phyloP scores from a whole-genome alignment of 345 rosid genomes.

The Populus davidiana region DNA sequence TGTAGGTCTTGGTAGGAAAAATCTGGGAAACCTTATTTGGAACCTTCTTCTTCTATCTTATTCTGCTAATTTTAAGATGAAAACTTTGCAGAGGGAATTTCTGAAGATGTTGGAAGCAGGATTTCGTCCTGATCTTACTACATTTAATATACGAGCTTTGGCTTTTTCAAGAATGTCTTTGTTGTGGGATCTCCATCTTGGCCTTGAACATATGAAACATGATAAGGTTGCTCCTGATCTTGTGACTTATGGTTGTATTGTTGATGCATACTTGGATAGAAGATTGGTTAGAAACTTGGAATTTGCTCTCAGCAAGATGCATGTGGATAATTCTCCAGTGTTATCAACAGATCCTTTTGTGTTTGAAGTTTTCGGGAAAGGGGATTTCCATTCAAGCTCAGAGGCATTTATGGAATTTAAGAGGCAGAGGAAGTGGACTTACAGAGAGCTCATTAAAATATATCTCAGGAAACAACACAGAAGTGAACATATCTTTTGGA shows the following conservation, averaged over 20 bases:
- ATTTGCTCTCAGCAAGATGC: constrained; percentile 53
- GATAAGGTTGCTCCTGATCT: constrained; percentile 61
- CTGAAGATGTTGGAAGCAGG: constrained; percentile 55
- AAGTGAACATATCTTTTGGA: constrained; percentile 80
- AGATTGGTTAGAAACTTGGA: constrained; percentile 63
- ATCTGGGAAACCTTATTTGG: constrained; percentile 69
- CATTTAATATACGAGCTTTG: constrained; percentile 68
- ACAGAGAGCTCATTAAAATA: constrained; percentile 49
- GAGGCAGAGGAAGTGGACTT: constrained; percentile 51
- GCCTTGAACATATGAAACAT: constrained; percentile 74
- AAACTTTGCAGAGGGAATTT: constrained; percentile 78
- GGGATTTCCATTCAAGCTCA: constrained; percentile 67
- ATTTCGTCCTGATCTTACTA: constrained; percentile 66
- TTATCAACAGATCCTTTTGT: constrained; percentile 55
- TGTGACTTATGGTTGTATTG: constrained; percentile 73
- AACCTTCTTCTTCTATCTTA: constrained; percentile 68
- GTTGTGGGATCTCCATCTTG: constrained; percentile 89
- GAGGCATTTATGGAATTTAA: constrained; percentile 75
- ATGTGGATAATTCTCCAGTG: constrained; percentile 46
- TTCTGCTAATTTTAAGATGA: constrained; percentile 86
- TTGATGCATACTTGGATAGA: constrained; percentile 81
- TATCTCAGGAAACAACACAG: constrained; percentile 61
- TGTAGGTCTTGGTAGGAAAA: constrained; percentile 61
- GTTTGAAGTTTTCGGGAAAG: constrained; percentile 76
- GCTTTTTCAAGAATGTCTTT: constrained; percentile 79